These are phyloP conservation scores for apple (Malus domestica) DNA, from an alignment of 306 rosid genomes.

Conservation along the genomic window DNA sequence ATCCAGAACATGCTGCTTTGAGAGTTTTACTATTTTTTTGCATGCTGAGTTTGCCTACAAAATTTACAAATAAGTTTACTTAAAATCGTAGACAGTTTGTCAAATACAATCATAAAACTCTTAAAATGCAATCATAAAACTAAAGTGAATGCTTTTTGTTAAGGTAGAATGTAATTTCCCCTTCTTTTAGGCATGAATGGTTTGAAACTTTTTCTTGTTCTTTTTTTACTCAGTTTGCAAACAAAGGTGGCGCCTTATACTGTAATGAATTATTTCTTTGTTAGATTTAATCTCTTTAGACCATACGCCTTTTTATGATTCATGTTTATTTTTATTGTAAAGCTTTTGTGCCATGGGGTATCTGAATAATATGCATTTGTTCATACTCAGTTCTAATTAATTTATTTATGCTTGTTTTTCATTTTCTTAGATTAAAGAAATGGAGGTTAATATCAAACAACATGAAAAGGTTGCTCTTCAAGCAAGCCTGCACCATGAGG, in stretches of 20 bases:
- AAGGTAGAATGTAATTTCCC: neutral
- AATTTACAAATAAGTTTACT: neutral
- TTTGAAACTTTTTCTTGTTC: neutral
- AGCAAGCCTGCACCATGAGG: conserved; percentile 47
- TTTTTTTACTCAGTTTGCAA: neutral
- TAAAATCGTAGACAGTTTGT: neutral
- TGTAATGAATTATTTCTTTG: neutral
- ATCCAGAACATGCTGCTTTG: conserved; percentile 1
- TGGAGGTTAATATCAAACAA: conserved; percentile 65
- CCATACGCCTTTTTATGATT: neutral
- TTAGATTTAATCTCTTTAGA: neutral
- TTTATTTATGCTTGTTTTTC: conserved; percentile 16
- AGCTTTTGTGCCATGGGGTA: neutral
- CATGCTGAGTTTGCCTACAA: neutral
- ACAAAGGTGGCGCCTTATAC: neutral
- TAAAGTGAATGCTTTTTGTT: neutral
- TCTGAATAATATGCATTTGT: neutral
- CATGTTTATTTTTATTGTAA: neutral
- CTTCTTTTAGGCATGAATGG: neutral
- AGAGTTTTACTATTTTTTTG: neutral
- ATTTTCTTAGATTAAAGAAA: conserved; percentile 61
- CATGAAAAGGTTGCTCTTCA: conserved; percentile 65
- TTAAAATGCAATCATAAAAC: neutral
- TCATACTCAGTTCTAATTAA: neutral
- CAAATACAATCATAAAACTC: neutral